Evolutionary conservation across 2,329 filamentous ascomycete species (phyloP).

Genomic region (Stachybotrys chlorohalonatus): DNA sequence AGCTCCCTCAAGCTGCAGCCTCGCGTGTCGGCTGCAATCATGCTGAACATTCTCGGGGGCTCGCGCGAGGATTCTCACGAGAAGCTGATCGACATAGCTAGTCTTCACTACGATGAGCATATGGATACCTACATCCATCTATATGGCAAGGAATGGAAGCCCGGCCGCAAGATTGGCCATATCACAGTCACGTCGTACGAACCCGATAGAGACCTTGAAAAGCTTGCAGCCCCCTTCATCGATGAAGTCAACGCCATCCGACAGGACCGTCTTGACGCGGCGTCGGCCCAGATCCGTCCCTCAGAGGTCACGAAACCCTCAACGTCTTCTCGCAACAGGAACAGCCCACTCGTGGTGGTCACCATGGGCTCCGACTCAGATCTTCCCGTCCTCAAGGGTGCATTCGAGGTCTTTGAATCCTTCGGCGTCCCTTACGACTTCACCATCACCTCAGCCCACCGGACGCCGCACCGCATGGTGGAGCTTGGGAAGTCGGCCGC

Average conservation of each 20-base stretch:
- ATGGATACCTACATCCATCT: constrained; percentile 62
- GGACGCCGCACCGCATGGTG: constrained; percentile 63
- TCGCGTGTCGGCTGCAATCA: constrained; percentile 55
- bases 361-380: constrained; percentile 83
- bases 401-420: constrained; percentile 56
- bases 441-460: constrained; percentile 72
- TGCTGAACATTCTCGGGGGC: constrained; percentile 75
- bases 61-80: constrained; percentile 54
- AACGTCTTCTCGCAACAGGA: constrained; percentile 15
- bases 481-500: constrained; percentile 56
- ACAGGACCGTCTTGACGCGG: constrained; percentile 38
- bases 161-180: constrained; percentile 90
- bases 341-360: constrained; percentile 56
- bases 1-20: constrained; percentile 46
- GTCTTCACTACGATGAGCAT: constrained; percentile 30
- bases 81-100: constrained; percentile 35
- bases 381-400: constrained; percentile 56
- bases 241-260: constrained; percentile 51
- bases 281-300: constrained; percentile 27
- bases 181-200: constrained; percentile 69
- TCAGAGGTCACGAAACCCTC: constrained; percentile 8
- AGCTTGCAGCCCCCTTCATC: constrained; percentile 58
- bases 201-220: constrained; percentile 53
- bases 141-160: constrained; percentile 84
- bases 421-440: constrained; percentile 65